Conservation (phyloP, 2,329 filamentous ascomycete genomes). For the Thielaviopsis ethacetica region DNA sequence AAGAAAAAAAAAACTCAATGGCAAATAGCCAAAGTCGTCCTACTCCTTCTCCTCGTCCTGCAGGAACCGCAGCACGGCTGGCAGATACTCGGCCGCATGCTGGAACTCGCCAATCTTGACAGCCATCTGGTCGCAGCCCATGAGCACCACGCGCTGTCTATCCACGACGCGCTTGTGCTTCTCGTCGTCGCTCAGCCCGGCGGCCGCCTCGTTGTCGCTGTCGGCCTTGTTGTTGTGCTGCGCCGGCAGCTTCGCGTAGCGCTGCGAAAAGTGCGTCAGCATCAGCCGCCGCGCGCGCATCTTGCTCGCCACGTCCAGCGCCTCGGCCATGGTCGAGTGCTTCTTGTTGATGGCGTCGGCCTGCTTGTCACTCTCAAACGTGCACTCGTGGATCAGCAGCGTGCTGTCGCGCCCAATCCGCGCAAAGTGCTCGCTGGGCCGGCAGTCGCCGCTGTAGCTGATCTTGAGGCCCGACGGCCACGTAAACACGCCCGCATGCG, state of each 20-base stretch:
- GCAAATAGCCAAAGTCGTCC: not conserved
- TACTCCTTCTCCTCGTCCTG: conserved; percentile 19
- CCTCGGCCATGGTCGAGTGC: conserved; percentile 79
- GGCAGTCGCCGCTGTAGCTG: conserved; percentile 87
- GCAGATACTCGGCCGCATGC: conserved; percentile 45
- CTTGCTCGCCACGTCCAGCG: conserved; percentile 53
- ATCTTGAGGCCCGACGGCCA: conserved; percentile 71
- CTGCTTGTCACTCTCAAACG: conserved; percentile 73
- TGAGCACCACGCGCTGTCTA: conserved; percentile 40
- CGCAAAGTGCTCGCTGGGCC: conserved; percentile 57
- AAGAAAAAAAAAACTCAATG: not conserved
- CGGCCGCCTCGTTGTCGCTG: conserved; percentile 23
- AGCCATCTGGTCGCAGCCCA: conserved; percentile 68
- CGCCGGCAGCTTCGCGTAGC: conserved; percentile 63
- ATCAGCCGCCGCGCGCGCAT: conserved; percentile 73
- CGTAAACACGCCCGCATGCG: conserved; percentile 61
- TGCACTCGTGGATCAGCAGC: conserved; percentile 86
- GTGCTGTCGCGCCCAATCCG: conserved; percentile 58
- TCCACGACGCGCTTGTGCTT: conserved; percentile 24
- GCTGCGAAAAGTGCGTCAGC: conserved; percentile 87
- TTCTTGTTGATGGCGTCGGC: conserved; percentile 74
- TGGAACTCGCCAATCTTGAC: conserved; percentile 55
- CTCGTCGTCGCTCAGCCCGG: conserved; percentile 15
- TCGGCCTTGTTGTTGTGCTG: conserved; percentile 29
- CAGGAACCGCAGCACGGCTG: conserved; percentile 37